Percentiles rank a stretch among this genome's conserved stretches.
These are phyloP conservation scores for Paramecium sonneborni DNA, from an alignment of 73 alveolate genomes.

Conservation along the genomic window DNA sequence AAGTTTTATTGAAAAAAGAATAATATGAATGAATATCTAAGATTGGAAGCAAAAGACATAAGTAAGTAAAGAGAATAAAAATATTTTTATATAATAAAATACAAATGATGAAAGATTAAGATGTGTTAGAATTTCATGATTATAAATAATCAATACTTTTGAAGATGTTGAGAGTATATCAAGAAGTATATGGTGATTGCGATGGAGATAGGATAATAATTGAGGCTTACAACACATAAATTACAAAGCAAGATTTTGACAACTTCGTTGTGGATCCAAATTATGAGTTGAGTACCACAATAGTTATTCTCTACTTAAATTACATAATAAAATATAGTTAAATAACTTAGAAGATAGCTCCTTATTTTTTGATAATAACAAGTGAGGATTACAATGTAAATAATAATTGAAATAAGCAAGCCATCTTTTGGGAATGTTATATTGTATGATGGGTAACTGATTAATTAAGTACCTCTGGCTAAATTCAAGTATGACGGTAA, in stretches of 20 bases:
- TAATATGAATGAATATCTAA: background rate
- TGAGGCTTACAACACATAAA: background rate
- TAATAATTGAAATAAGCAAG: background rate
- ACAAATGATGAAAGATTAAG: slow-evolving; percentile 26
- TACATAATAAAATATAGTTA: slow-evolving; percentile 2
- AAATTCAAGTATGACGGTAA: slow-evolving; percentile 22
- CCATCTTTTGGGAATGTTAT: slow-evolving; percentile 19
- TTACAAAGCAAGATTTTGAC: background rate
- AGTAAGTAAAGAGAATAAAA: background rate
- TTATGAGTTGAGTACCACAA: background rate
- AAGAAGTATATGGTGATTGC: background rate
- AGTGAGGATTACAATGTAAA: slow-evolving; percentile 24
- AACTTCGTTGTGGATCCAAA: background rate
- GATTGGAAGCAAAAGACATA: background rate
- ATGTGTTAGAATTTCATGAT: slow-evolving; percentile 31
- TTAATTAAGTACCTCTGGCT: background rate
- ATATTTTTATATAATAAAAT: background rate
- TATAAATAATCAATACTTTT: background rate
- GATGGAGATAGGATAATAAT: slow-evolving; percentile 8
- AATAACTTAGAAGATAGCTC: background rate
- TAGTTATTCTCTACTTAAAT: background rate
- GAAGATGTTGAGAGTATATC: background rate
- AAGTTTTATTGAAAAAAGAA: no score
- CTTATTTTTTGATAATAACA: slow-evolving; percentile 3
- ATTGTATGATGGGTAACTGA: background rate